phyloP scores from a whole-genome alignment of 495 filamentous ascomycete species.

The Penicillium maclennaniae region DNA sequence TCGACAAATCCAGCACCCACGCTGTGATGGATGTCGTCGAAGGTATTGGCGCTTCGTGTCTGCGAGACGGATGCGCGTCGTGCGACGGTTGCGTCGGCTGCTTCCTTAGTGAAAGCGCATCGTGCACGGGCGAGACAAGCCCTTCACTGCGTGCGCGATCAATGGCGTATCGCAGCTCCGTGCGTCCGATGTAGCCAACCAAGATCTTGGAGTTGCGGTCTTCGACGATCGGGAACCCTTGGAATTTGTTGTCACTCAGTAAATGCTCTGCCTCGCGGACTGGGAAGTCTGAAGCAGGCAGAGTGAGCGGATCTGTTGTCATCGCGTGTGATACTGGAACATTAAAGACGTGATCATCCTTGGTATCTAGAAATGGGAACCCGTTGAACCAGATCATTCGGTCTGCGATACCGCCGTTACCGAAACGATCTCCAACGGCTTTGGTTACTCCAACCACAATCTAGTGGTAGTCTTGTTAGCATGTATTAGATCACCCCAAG shows the following conservation, averaged over 20 bases:
- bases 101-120: conserved; percentile 75
- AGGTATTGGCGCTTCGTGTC: conserved; percentile 52
- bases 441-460: conserved; percentile 98
- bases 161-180: conserved; percentile 89
- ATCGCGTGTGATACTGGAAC: conserved; percentile 92
- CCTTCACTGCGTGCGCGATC: conserved; percentile 75
- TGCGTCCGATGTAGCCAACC: conserved; percentile 91
- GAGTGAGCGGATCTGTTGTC: conserved; percentile 69
- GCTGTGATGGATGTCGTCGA: conserved; percentile 59
- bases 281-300: conserved; percentile 72
- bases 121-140: conserved; percentile 60
- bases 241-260: conserved; percentile 77
- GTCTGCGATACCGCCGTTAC: conserved; percentile 94
- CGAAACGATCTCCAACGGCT: conserved; percentile 84
- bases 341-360: conserved; percentile 96
- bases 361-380: conserved; percentile 96
- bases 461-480: conserved; percentile 18
- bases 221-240: conserved; percentile 92
- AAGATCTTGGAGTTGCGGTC: conserved; percentile 65
- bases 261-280: conserved; percentile 71
- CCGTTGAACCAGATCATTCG: conserved; percentile 99
- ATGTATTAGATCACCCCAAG: conserved; percentile 14
- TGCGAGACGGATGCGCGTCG: conserved; percentile 32
- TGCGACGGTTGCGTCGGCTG: conserved; percentile 37
- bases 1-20: conserved; percentile 61